Evolutionary conservation across 768 basidiomycete species (phyloP).

Genomic region (Amanita brunnescens): DNA sequence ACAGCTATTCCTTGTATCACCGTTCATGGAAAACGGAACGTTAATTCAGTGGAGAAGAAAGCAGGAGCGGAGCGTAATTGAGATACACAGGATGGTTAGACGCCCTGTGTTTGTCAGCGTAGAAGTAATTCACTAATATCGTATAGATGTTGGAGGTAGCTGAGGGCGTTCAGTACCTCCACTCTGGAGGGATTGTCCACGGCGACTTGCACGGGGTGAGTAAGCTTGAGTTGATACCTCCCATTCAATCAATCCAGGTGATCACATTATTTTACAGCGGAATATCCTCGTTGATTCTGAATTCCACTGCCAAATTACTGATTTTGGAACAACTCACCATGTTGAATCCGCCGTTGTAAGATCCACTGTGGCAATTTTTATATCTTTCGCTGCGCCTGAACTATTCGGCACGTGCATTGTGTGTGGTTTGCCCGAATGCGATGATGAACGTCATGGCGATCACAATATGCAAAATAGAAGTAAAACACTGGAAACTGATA

Average conservation of each 20-base stretch:
- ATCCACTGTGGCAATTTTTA: background rate
- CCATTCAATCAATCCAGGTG: too few relatives aligned
- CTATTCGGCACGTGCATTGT: background rate
- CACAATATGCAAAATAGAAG: background rate
- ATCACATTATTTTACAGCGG: too few relatives aligned
- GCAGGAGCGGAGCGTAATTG: background rate
- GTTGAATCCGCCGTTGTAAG: too few relatives aligned
- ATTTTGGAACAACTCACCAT: too few relatives aligned
- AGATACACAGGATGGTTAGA: background rate
- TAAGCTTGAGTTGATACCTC: too few relatives aligned
- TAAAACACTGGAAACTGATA: background rate
- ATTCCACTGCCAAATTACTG: too few relatives aligned
- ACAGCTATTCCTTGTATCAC: background rate
- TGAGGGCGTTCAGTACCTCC: background rate
- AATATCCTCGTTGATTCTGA: too few relatives aligned
- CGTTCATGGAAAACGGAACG: background rate
- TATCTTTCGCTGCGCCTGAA: background rate
- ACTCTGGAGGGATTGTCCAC: slow-evolving; percentile 2
- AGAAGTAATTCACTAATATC: background rate
- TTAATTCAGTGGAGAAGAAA: background rate
- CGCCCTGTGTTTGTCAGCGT: background rate
- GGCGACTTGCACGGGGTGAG: background rate
- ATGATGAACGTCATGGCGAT: too few relatives aligned
- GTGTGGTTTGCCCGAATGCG: too few relatives aligned
- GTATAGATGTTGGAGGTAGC: background rate